These are phyloP conservation scores for Moricandia arvensis DNA, from an alignment of 345 rosid species.

Conservation along the genomic window DNA sequence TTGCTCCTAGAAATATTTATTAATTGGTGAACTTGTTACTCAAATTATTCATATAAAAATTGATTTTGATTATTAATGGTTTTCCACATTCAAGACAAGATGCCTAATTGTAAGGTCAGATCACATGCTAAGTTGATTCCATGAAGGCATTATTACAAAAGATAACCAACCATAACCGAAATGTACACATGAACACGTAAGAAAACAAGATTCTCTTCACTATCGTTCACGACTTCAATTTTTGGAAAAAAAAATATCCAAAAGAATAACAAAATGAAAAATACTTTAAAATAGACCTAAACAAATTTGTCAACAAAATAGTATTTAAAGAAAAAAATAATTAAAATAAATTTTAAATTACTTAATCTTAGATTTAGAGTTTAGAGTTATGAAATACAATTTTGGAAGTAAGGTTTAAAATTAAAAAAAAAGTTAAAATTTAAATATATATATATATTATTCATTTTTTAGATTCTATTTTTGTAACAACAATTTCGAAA, in stretches of 20 bases:
- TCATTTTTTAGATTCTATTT: too few relatives aligned
- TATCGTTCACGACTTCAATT: neutral
- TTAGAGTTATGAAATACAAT: too few relatives aligned
- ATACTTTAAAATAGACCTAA: too few relatives aligned
- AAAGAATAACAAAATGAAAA: neutral
- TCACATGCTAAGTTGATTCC: slow-evolving; percentile 36
- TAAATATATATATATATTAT: too few relatives aligned
- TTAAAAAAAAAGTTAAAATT: too few relatives aligned
- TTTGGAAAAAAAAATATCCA: neutral
- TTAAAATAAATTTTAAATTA: too few relatives aligned
- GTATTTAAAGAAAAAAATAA: too few relatives aligned
- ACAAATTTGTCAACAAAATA: too few relatives aligned
- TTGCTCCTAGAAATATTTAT: neutral
- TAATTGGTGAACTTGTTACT: slow-evolving; percentile 10
- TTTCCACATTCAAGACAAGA: slow-evolving; percentile 35
- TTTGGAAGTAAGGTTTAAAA: too few relatives aligned
- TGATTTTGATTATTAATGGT: neutral
- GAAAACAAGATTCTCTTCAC: neutral
- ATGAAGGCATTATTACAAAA: slow-evolving; percentile 7
- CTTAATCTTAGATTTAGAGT: too few relatives aligned
- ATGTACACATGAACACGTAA: neutral
- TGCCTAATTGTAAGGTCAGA: slow-evolving; percentile 24
- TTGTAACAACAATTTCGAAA: too few relatives aligned
- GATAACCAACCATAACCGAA: neutral
- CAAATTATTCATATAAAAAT: neutral